Base-by-base conservation (phyloP, 495 filamentous ascomycete genomes). In the Parathielavia appendiculata region DNA sequence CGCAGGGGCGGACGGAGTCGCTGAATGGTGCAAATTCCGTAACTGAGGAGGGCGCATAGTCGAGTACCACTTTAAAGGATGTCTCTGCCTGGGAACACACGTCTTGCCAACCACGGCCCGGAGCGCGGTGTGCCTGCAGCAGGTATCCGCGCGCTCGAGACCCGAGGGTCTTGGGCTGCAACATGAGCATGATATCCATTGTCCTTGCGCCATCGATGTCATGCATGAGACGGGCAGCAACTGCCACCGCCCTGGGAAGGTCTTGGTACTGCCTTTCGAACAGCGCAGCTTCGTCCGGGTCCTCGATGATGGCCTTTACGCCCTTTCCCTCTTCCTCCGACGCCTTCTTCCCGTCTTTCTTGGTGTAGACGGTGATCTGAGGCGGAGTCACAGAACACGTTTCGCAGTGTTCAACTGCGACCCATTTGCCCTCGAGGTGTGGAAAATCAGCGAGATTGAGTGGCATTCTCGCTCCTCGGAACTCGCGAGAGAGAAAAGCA, bases 211-310 rank as follows among this genome's bases (percentile, higher is more conserved):
- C 17, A 5, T 16, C n/a, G 16, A 7, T 4, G n/a, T 1, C 0
- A 12, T 16, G 40, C 6, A 12, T 5, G 10, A 63, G 43, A 0
- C 36, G 40, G n/a, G 53, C 57, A 19, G 52, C 56, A 14, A 59
- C 51, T 1, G 61, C 44, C 30, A 63, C 20, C 12, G 61, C 52
- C 10, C 51, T 38, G 17, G 61, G 61, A 4, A 63, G 46, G n/a
- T 59, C 44, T 26, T 36, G 52, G 35, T 44, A 52, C 12, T 56
- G 44, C 17, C 46, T 22, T 40, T 63, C 61, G 26, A 63, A 63
- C 32, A 19, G 10, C 11, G 47, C 52, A 11, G 61, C 61, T 22
- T 66, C 46, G 17, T 57, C 47, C 20, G 56, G 57, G 34, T 56
- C 51, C 20, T 63, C 64, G 32, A 57, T 23, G 17, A 52, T n/a